phyloP scores from a whole-genome alignment of 139 green algal genomes.

The Picochlorum sp. region DNA sequence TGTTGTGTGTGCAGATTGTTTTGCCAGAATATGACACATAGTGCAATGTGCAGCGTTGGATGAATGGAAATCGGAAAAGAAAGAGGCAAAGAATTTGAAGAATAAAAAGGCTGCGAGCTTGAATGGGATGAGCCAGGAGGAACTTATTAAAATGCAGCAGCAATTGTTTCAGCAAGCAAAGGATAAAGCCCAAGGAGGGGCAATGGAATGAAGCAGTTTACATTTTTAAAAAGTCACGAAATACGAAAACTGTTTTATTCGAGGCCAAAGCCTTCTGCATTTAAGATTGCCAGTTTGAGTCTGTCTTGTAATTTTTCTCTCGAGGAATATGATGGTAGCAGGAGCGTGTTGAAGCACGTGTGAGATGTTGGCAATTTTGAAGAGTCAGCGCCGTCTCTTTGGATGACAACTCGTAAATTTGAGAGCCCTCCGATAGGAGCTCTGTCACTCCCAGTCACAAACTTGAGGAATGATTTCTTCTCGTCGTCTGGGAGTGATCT shows the following conservation, averaged over 20 bases:
- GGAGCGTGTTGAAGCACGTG: slow-evolving; percentile 91
- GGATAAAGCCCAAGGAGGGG: slow-evolving; percentile 15
- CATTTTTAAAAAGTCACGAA: slow-evolving; percentile 8
- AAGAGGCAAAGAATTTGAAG: slow-evolving; percentile 19
- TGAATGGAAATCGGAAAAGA: slow-evolving; percentile 33
- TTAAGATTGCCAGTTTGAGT: slow-evolving; percentile 79
- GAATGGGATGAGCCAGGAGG: slow-evolving; percentile 25
- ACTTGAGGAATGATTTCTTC: slow-evolving; percentile 80
- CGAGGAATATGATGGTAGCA: slow-evolving; percentile 77
- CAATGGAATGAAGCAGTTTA: slow-evolving; percentile 8
- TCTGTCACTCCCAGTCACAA: slow-evolving; percentile 79
- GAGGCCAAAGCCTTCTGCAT: slow-evolving; percentile 84
- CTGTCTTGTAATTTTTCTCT: slow-evolving; percentile 56
- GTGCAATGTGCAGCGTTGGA: slow-evolving; percentile 14
- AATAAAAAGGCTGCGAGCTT: slow-evolving; percentile 6
- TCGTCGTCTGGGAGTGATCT: slow-evolving; percentile 37
- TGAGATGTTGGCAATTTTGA: slow-evolving; percentile 71
- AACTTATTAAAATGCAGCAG: slow-evolving; percentile 37
- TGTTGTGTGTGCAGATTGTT: too few relatives aligned
- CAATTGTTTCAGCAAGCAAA: slow-evolving; percentile 35
- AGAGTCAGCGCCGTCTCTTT: slow-evolving; percentile 67
- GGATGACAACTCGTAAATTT: slow-evolving; percentile 71
- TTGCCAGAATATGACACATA: too few relatives aligned
- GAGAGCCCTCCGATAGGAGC: slow-evolving; percentile 81
- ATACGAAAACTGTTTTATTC: slow-evolving; percentile 26